Evolutionary conservation across 768 basidiomycete genomes (phyloP), one percentile per base, ranked within the genome.

Genomic region (Asterophora lycoperdoides): DNA sequence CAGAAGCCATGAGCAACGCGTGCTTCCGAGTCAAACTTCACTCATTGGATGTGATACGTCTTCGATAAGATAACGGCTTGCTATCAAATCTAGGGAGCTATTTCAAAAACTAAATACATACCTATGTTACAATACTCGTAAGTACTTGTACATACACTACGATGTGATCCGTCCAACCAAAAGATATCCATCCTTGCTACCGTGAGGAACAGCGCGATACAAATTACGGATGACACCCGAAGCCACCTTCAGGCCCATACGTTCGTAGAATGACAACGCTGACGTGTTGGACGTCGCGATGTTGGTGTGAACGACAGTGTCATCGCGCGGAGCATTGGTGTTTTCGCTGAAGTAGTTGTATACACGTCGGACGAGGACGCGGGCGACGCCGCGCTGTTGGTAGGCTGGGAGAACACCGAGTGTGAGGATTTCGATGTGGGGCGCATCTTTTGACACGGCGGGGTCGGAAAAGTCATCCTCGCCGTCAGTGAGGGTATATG

Each of bases 361-460:
- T 0, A 69, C 61, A 26, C 64, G 60, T 26, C 60, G 63, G 23
- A 78, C 59, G 49, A 80, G 72, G 15, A 63, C 68, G 29, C 68
- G 69, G 8, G 73, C 77, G 32, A 79, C 59, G 32, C 76, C 74
- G 30, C 58, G 57, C 10, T 74, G 62, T 51, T 69, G 76, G 58
- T 68, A 73, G 2, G 65, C 52, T 3, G 77, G 76, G 36, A 71
- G 67, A 13, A 80, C 75, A 29, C 78, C 77, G 2, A 80, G 72
- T 1, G 77, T 77, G 28, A 78, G 74, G 51, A 80, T 73, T 57
- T 78, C 73, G 17, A 80, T 59, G 51, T 65, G 68, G 39, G 68
- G 63, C 28, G 56, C 60, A 28, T 28, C 49, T 15, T 45, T 33
- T 1, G 37, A 20, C 40, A 15, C 3, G 45, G 48, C 56, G 42